phyloP scores from a whole-genome alignment of 495 filamentous ascomycete genomes.

The Xylaria scruposa region DNA sequence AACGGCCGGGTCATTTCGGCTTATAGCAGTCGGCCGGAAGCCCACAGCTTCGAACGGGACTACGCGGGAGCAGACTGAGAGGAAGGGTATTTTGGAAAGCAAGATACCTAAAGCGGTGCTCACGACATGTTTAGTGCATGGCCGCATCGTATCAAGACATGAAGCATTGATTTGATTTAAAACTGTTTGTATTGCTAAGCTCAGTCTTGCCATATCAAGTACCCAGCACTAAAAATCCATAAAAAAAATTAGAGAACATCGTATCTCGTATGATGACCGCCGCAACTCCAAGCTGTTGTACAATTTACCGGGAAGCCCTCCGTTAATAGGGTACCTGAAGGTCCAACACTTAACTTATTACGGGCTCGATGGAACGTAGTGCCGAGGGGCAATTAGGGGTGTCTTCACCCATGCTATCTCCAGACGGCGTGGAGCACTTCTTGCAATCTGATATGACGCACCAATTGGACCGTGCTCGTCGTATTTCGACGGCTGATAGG shows the following conservation, averaged over 20 bases:
- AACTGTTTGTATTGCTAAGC: not conserved
- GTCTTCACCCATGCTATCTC: conserved; percentile 16
- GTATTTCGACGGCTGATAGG: not conserved
- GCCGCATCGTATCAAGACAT: conserved; percentile 13
- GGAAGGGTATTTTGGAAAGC: conserved; percentile 12
- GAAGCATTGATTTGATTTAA: conserved; percentile 7
- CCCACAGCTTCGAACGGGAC: conserved; percentile 5
- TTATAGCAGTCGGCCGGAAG: not conserved
- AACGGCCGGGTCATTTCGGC: conserved; percentile 16
- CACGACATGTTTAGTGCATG: conserved; percentile 5
- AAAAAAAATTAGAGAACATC: not conserved
- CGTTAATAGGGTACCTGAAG: not conserved
- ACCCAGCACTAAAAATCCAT: not conserved
- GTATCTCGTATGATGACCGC: not conserved
- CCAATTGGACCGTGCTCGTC: not conserved
- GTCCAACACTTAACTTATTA: not conserved
- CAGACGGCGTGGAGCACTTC: conserved; percentile 18
- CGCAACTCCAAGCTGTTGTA: conserved; percentile 19
- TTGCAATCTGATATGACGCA: not conserved
- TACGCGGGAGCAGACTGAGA: not conserved
- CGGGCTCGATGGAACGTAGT: not conserved
- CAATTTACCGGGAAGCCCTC: conserved; percentile 12
- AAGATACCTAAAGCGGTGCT: conserved; percentile 6
- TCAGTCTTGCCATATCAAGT: not conserved
- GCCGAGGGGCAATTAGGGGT: not conserved